These are phyloP conservation scores for Salix dunnii DNA, from an alignment of 345 rosid genomes.

Conservation along the genomic window DNA sequence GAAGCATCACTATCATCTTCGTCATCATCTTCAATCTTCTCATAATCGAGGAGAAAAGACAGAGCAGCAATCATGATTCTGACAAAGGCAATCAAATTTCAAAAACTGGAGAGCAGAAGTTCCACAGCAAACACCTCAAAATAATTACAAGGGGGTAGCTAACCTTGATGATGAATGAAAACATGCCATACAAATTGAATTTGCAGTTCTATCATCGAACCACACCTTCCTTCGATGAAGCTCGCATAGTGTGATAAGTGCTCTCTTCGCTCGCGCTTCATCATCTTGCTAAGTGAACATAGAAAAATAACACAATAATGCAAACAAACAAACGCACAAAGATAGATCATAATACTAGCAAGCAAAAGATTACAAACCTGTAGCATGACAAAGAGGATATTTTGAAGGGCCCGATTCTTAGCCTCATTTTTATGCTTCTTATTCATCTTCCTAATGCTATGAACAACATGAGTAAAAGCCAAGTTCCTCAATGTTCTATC, in stretches of 20 bases:
- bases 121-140: neutral
- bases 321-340: neutral
- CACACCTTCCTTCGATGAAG: slow-evolving; percentile 80
- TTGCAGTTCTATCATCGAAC: slow-evolving; percentile 86
- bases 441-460: slow-evolving; percentile 74
- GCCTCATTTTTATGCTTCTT: slow-evolving; percentile 68
- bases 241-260: slow-evolving; percentile 67
- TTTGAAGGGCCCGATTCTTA: slow-evolving; percentile 72
- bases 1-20: slow-evolving; percentile 63
- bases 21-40: slow-evolving; percentile 66
- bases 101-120: slow-evolving; percentile 6
- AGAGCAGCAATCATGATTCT: slow-evolving; percentile 83
- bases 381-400: slow-evolving; percentile 58
- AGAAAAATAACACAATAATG: neutral
- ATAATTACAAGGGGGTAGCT: neutral
- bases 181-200: slow-evolving; percentile 86
- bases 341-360: neutral
- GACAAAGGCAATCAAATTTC: slow-evolving; percentile 13
- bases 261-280: slow-evolving; percentile 71
- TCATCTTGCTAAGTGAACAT: slow-evolving; percentile 59
- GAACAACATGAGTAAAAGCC: slow-evolving; percentile 78
- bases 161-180: slow-evolving; percentile 86
- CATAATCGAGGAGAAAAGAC: slow-evolving; percentile 84
- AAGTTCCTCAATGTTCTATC: slow-evolving; percentile 67
- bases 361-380: slow-evolving; percentile 44